Conservation (phyloP, 345 rosid species). For the Durio zibethinus region DNA sequence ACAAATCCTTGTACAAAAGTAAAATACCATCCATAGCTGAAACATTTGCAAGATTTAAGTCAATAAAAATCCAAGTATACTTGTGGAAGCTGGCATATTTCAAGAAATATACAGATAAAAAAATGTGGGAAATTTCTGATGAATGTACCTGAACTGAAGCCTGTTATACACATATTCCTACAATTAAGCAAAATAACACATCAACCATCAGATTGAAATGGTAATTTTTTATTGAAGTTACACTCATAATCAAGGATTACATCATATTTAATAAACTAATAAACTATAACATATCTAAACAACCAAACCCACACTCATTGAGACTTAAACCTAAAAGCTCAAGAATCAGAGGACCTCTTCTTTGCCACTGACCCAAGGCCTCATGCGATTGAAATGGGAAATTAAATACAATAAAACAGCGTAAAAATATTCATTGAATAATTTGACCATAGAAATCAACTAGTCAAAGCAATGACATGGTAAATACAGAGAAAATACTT, state of each 20-base stretch:
- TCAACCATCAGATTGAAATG: not conserved
- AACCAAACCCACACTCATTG: too few species aligned
- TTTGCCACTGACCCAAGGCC: too few species aligned
- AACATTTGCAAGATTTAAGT: constrained; percentile 8
- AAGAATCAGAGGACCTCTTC: too few species aligned
- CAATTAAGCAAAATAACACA: constrained; percentile 9
- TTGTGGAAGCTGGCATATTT: not conserved
- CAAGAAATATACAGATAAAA: not conserved
- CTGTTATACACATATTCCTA: constrained; percentile 95
- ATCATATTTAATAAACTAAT: too few species aligned
- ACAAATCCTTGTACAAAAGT: constrained; percentile 98
- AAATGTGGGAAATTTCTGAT: not conserved
- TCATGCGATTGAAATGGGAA: not conserved
- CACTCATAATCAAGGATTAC: too few species aligned
- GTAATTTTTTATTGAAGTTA: too few species aligned
- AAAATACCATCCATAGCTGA: constrained; percentile 99
- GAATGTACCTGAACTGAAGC: constrained; percentile 73
- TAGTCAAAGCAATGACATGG: not conserved
- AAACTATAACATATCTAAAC: too few species aligned
- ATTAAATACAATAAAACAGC: not conserved
- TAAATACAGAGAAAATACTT: not conserved
- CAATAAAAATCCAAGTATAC: not conserved
- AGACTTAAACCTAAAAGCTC: too few species aligned
- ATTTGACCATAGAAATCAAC: not conserved
- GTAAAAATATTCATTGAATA: not conserved